These are phyloP conservation scores for Cyberlindnera bimundalis DNA, from an alignment of 805 yeast species.

Conservation along the genomic window DNA sequence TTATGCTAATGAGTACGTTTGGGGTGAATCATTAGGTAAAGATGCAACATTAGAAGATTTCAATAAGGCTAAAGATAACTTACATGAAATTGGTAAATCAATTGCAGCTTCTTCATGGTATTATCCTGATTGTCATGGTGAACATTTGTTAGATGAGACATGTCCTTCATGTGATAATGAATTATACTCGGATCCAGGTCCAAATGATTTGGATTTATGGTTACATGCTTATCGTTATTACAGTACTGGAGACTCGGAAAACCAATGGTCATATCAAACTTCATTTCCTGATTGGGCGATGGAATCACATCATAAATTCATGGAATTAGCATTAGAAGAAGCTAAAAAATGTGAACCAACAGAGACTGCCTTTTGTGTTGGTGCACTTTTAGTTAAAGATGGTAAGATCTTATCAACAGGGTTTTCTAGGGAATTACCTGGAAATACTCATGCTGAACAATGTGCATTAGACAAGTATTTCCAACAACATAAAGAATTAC, in stretches of 20 bases:
- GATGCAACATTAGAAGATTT: conserved; percentile 46
- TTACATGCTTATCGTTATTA: conserved; percentile 84
- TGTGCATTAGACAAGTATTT: conserved; percentile 81
- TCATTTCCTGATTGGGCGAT: conserved; percentile 43
- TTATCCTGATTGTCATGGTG: conserved; percentile 46
- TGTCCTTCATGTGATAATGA: conserved; percentile 70
- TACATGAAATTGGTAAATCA: conserved; percentile 71
- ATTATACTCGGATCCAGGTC: conserved; percentile 83
- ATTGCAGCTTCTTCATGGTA: conserved; percentile 42
- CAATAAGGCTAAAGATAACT: conserved; percentile 41
- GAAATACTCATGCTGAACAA: conserved; percentile 97
- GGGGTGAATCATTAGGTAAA: conserved; percentile 78
- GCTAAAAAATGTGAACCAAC: conserved; percentile 82
- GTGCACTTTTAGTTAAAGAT: conserved; percentile 75
- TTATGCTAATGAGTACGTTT: conserved; percentile 70
- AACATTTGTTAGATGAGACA: conserved; percentile 50
- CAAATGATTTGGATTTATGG: conserved; percentile 84
- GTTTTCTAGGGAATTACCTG: conserved; percentile 84
- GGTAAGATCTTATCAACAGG: conserved; percentile 71
- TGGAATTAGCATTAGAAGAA: conserved; percentile 73
- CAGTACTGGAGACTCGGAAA: too few species aligned
- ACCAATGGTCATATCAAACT: conserved; percentile 29
- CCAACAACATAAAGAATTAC: conserved; percentile 41
- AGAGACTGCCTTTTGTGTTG: conserved; percentile 89
- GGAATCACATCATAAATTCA: conserved; percentile 51